These are phyloP conservation scores for Claviceps maximensis DNA, from an alignment of 2,329 filamentous ascomycete species.

Conservation along the genomic window DNA sequence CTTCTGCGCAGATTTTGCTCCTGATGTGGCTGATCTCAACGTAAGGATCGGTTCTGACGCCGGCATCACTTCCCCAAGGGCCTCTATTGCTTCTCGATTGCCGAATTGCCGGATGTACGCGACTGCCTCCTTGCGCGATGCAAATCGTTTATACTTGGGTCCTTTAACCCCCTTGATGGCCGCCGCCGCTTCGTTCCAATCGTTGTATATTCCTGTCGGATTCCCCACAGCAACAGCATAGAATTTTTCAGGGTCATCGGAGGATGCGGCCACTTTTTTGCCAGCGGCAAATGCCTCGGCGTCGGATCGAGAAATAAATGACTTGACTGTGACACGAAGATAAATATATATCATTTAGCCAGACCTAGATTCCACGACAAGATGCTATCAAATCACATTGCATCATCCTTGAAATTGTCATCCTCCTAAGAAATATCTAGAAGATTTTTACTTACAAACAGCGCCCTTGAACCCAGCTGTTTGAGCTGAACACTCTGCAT, in stretches of 20 bases:
- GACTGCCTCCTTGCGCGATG: conserved; percentile 58
- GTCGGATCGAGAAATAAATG: conserved; percentile 58
- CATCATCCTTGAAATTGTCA: background rate
- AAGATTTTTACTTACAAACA: conserved; percentile 42
- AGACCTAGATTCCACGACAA: background rate
- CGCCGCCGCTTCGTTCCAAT: conserved; percentile 56
- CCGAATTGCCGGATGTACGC: conserved; percentile 50
- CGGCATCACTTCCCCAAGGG: conserved; percentile 19
- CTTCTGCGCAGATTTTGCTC: conserved; percentile 15
- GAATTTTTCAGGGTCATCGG: conserved; percentile 33
- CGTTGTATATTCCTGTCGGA: conserved; percentile 44
- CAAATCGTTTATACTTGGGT: conserved; percentile 57
- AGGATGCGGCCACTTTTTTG: conserved; percentile 26
- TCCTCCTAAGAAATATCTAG: background rate
- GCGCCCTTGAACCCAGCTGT: conserved; percentile 50
- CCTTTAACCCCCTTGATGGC: conserved; percentile 64
- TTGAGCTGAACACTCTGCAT: conserved; percentile 47
- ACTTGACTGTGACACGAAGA: conserved; percentile 50
- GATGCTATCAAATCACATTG: background rate
- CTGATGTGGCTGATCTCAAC: conserved; percentile 9
- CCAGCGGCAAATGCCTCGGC: conserved; percentile 68
- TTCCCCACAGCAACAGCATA: conserved; percentile 50
- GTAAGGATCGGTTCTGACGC: conserved; percentile 7
- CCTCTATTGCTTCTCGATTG: conserved; percentile 29
- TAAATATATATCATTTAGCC: background rate